These are phyloP conservation scores for Solanum sitiens DNA, from an alignment of 257 asterid species.

Conservation along the genomic window DNA sequence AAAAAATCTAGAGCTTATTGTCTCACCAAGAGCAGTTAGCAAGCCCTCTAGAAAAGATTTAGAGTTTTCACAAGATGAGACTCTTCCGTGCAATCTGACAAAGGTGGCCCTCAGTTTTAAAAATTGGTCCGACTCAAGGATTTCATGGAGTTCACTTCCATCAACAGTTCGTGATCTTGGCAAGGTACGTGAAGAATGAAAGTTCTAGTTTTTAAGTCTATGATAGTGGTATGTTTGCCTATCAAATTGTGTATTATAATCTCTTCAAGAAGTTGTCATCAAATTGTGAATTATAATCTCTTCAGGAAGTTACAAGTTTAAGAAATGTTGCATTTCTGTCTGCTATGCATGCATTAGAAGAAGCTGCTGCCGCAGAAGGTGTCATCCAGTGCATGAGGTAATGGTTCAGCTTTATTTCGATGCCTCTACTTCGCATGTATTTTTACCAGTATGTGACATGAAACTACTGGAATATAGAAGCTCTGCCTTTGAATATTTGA, in stretches of 20 bases:
- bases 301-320: slow-evolving; percentile 48
- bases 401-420: not conserved
- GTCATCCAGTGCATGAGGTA: slow-evolving; percentile 74
- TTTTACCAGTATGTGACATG: not conserved
- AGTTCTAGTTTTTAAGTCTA: not conserved
- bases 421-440: not conserved
- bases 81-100: slow-evolving; percentile 26
- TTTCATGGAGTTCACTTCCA: slow-evolving; percentile 52
- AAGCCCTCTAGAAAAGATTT: slow-evolving; percentile 25
- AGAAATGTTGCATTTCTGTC: slow-evolving; percentile 38
- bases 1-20: slow-evolving; percentile 26
- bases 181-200: slow-evolving; percentile 34
- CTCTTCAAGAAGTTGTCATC: not conserved
- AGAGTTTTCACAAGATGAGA: slow-evolving; percentile 25
- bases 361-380: slow-evolving; percentile 56
- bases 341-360: slow-evolving; percentile 78
- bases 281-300: not conserved
- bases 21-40: slow-evolving; percentile 37
- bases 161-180: slow-evolving; percentile 46
- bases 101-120: slow-evolving; percentile 33
- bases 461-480: not conserved
- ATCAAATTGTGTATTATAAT: not conserved
- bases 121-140: slow-evolving; percentile 34
- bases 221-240: not conserved
- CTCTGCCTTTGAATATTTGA: not conserved